These are phyloP conservation scores for Starmerella gropengiesseri DNA, from an alignment of 805 yeast species.

Conservation along the genomic window DNA sequence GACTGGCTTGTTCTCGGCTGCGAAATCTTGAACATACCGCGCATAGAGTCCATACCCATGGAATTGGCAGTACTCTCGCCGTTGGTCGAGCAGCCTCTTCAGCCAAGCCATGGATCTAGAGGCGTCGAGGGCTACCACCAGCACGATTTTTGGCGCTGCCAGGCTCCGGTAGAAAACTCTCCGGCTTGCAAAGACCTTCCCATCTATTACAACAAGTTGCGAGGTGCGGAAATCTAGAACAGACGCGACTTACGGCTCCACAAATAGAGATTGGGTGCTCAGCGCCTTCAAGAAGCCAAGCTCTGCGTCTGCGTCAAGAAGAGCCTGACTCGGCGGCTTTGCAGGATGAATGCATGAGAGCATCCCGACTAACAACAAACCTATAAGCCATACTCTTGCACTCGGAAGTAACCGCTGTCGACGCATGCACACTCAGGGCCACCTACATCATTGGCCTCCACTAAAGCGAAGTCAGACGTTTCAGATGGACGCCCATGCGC, in stretches of 20 bases:
- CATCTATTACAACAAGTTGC: constrained; percentile 23
- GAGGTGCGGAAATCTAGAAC: constrained; percentile 25
- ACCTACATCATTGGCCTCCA: too few species aligned
- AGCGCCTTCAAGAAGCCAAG: constrained; percentile 2
- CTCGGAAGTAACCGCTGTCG: too few species aligned
- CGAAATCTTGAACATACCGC: constrained; percentile 73
- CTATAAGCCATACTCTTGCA: too few species aligned
- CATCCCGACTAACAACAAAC: too few species aligned
- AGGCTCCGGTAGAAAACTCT: constrained; percentile 15
- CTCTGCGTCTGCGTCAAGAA: too few species aligned
- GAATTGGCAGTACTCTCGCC: constrained; percentile 68
- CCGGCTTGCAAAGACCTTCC: constrained; percentile 22
- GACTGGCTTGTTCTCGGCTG: constrained; percentile 25
- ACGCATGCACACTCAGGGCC: too few species aligned
- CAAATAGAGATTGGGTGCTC: constrained; percentile 13
- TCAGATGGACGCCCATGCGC: too few species aligned
- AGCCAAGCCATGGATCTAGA: constrained; percentile 51
- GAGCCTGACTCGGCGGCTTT: too few species aligned
- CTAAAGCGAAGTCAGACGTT: too few species aligned
- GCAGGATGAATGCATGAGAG: too few species aligned
- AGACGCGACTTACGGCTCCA: constrained; percentile 24
- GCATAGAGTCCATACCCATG: constrained; percentile 69
- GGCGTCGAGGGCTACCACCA: constrained; percentile 73
- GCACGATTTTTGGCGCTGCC: constrained; percentile 35
- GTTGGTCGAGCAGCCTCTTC: constrained; percentile 59